phyloP scores from a whole-genome alignment of 2,329 filamentous ascomycete species.

The Plectosphaerella plurivora region DNA sequence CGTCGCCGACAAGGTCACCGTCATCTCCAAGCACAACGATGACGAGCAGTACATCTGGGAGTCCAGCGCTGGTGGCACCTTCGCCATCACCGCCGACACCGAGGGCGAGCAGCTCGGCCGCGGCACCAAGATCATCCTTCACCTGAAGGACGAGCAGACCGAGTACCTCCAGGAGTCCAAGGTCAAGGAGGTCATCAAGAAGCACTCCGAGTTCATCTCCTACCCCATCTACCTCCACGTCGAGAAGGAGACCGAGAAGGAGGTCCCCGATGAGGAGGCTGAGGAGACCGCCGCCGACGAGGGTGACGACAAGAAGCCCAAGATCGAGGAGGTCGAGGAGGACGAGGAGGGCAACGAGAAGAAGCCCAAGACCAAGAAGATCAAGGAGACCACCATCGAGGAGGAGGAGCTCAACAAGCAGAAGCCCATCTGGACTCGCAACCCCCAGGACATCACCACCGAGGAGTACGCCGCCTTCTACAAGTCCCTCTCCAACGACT shows the following conservation, averaged over 20 bases:
- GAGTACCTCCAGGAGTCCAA: slow-evolving; percentile 98
- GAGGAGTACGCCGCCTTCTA: slow-evolving; percentile 99
- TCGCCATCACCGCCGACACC: slow-evolving; percentile 86
- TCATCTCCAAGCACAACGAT: slow-evolving; percentile 98
- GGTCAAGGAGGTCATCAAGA: slow-evolving; percentile 99
- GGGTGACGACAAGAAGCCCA: slow-evolving; percentile 90
- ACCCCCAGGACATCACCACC: slow-evolving; percentile 87
- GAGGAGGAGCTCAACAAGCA: slow-evolving; percentile 99
- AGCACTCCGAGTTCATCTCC: slow-evolving; percentile 99
- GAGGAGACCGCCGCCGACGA: slow-evolving; percentile 61
- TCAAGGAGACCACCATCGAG: slow-evolving; percentile 98
- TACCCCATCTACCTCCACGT: slow-evolving; percentile 99
- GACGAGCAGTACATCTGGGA: slow-evolving; percentile 99
- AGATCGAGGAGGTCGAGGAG: slow-evolving; percentile 88
- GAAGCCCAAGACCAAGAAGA: slow-evolving; percentile 97
- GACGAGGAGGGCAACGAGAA: slow-evolving; percentile 86
- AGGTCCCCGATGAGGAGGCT: slow-evolving; percentile 94
- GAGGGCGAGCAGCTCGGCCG: slow-evolving; percentile 88
- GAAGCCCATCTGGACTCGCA: slow-evolving; percentile 99
- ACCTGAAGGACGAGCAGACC: slow-evolving; percentile 98
- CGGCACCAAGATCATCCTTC: slow-evolving; percentile 95
- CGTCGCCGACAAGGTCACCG: slow-evolving; percentile 91
- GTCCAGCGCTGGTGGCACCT: slow-evolving; percentile 94
- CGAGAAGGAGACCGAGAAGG: slow-evolving; percentile 97
- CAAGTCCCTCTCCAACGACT: slow-evolving; percentile 99